Evolutionary conservation across 306 rosid species (phyloP).

Genomic region (Cucurbita argyrosperma): DNA sequence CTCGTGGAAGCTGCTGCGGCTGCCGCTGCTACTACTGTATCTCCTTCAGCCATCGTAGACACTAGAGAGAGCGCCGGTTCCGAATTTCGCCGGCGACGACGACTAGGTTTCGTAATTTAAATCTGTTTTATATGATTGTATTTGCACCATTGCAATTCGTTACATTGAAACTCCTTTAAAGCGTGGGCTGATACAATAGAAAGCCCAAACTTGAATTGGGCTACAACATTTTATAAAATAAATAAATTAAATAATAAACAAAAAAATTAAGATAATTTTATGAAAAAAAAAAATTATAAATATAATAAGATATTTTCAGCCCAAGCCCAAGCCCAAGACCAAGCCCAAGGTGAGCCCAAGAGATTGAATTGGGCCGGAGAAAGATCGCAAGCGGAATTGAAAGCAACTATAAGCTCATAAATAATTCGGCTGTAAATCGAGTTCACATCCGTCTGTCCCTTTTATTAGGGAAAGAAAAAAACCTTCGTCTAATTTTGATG

Average conservation of each 20-base stretch:
- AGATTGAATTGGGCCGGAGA: background rate
- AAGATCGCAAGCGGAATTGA: background rate
- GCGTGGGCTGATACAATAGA: background rate
- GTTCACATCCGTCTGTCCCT: background rate
- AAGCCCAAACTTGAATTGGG: background rate
- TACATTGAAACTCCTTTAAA: background rate
- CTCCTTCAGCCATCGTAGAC: constrained; percentile 10
- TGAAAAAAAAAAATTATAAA: too few relatives aligned
- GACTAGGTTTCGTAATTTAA: constrained; percentile 1
- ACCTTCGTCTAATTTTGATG: background rate
- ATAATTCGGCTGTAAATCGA: background rate
- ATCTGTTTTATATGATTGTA: background rate
- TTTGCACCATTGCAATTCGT: background rate
- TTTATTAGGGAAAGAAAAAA: background rate
- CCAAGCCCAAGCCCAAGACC: background rate
- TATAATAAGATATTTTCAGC: background rate
- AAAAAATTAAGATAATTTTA: too few relatives aligned
- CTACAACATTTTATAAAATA: background rate
- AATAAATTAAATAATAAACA: too few relatives aligned
- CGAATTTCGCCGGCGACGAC: background rate
- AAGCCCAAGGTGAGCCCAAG: background rate
- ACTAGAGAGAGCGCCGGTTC: background rate
- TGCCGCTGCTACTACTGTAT: background rate
- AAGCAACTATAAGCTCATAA: background rate
- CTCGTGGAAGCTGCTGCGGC: constrained; percentile 9